Evolutionary conservation across 495 filamentous ascomycete species (phyloP).

Genomic region (Aspergillus bridgeri): DNA sequence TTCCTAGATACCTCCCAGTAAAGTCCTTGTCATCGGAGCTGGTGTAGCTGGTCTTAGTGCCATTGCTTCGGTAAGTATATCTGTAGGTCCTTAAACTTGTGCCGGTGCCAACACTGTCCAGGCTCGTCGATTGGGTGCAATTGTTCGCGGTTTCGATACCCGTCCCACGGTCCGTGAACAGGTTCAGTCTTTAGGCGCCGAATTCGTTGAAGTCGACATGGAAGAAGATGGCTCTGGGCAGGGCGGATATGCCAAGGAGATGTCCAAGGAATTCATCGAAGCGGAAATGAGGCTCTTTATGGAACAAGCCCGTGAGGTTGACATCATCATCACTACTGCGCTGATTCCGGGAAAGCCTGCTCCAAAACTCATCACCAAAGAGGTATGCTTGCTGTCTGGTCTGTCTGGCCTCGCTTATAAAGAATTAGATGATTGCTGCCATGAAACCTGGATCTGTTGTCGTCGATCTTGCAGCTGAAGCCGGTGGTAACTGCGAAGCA

Average conservation of each 20-base stretch:
- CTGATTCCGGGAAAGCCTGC: constrained; percentile 74
- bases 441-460: constrained; percentile 82
- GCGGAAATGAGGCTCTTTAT: constrained; percentile 85
- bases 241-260: constrained; percentile 81
- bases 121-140: constrained; percentile 75
- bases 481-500: constrained; percentile 75
- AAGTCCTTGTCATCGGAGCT: constrained; percentile 78
- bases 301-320: constrained; percentile 76
- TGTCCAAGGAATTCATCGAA: constrained; percentile 85
- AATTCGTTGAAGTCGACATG: constrained; percentile 82
- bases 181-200: constrained; percentile 78
- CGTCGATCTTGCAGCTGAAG: constrained; percentile 78
- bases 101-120: neutral
- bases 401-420: neutral
- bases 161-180: constrained; percentile 75
- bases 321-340: constrained; percentile 82
- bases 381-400: constrained; percentile 24
- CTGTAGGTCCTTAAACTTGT: neutral
- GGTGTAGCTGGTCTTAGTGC: constrained; percentile 79
- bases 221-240: constrained; percentile 77
- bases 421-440: constrained; percentile 57
- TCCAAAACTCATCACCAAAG: constrained; percentile 71
- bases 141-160: constrained; percentile 81
- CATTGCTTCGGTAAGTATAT: constrained; percentile 58
- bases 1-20: constrained; percentile 70